Conservation (phyloP, 2,329 filamentous ascomycete genomes). For the Erysiphe pisi region DNA sequence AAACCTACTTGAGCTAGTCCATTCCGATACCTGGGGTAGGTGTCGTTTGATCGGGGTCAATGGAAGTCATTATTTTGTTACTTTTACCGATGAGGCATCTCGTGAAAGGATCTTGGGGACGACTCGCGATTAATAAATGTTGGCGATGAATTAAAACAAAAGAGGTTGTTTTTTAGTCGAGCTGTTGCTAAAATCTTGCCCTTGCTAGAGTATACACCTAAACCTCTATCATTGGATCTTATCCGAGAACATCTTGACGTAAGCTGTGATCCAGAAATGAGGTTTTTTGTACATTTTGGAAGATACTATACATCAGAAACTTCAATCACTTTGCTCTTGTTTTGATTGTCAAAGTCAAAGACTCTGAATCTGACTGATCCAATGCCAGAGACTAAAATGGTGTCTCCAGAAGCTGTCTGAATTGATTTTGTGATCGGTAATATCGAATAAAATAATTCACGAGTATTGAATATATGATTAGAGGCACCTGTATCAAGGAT, state of each 20-base stretch:
- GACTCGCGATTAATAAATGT: not conserved
- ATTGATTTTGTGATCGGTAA: not conserved
- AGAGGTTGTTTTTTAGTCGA: slow-evolving; percentile 1
- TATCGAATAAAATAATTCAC: not conserved
- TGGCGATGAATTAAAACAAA: not conserved
- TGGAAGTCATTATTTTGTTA: slow-evolving; percentile 10
- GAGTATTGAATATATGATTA: slow-evolving; percentile 20
- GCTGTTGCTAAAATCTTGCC: slow-evolving; percentile 20
- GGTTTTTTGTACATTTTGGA: slow-evolving; percentile 11
- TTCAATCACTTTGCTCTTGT: not conserved
- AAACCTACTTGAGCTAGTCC: not conserved
- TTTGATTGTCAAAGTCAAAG: not conserved
- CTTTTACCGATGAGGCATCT: no score
- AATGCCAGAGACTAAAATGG: not conserved
- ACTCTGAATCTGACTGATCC: not conserved
- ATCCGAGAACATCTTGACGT: not conserved
- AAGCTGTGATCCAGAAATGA: slow-evolving; percentile 9
- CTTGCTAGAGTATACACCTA: not conserved
- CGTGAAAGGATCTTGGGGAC: not conserved
- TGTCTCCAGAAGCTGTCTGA: not conserved
- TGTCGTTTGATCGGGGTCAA: not conserved
- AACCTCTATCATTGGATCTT: not conserved
- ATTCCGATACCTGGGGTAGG: slow-evolving; percentile 7
- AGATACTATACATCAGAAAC: not conserved
- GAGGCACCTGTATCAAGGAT: slow-evolving; percentile 17